Evolutionary conservation across 768 basidiomycete genomes (phyloP).

Genomic region (Russula brevipes): DNA sequence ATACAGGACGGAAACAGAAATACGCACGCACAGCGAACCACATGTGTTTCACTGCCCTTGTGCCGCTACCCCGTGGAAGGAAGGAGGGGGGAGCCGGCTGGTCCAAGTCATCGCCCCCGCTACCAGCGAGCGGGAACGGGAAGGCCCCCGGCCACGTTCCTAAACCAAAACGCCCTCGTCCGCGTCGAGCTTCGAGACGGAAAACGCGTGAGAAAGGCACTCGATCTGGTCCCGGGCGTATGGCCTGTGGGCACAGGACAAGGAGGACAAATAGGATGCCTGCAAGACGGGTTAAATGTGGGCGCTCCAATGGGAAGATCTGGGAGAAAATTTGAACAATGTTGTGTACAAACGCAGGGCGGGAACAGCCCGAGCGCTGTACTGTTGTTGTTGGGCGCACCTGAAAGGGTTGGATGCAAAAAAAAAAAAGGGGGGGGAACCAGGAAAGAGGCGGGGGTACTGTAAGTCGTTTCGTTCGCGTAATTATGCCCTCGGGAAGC

Average conservation of each 20-base stretch:
- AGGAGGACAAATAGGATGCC: slow-evolving; percentile 4
- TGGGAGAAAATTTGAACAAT: not conserved
- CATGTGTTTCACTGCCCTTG: not conserved
- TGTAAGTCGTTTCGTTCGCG: slow-evolving; percentile 25
- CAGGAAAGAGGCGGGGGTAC: slow-evolving; percentile 12
- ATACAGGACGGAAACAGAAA: not conserved
- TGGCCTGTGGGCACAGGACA: slow-evolving; percentile 7
- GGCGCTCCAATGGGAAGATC: slow-evolving; percentile 16
- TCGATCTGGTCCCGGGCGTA: slow-evolving; percentile 9
- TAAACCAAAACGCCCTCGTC: not conserved
- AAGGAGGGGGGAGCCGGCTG: no score
- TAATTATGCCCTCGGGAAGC: slow-evolving; percentile 24
- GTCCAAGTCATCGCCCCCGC: no score
- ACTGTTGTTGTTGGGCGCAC: slow-evolving; percentile 18
- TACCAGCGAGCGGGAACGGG: not conserved
- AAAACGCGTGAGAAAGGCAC: slow-evolving; percentile 22
- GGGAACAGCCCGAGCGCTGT: slow-evolving; percentile 20
- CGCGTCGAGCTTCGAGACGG: slow-evolving; percentile 17
- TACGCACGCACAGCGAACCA: not conserved
- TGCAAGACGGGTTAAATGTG: slow-evolving; percentile 9
- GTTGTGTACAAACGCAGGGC: slow-evolving; percentile 5
- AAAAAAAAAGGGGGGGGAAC: slow-evolving; percentile 8
- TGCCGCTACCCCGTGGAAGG: not conserved
- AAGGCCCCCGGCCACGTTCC: slow-evolving; percentile 4
- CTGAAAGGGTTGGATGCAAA: slow-evolving; percentile 11